A percentile compares a stretch with the other conserved stretches of the same genome.
Conservation (phyloP, 257 asterid genomes). For the Handroanthus guayacan region DNA sequence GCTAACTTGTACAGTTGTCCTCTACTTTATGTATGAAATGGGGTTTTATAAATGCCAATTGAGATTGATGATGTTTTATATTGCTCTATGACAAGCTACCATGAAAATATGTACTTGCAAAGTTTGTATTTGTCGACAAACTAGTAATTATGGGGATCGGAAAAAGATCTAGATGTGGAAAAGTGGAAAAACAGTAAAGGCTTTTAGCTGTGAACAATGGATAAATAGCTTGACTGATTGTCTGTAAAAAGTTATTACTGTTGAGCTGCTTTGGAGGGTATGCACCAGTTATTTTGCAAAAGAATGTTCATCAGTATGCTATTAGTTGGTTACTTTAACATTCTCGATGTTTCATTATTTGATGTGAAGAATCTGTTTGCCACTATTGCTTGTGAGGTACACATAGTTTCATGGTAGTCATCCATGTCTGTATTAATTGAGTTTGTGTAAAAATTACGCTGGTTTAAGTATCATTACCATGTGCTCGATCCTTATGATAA, state of each 20-base stretch:
- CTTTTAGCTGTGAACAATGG: neutral
- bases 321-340: neutral
- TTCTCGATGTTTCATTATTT: neutral
- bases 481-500: slow-evolving; percentile 24
- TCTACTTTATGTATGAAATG: no score
- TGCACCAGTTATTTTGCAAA: neutral
- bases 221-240: slow-evolving; percentile 8
- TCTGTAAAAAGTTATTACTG: neutral
- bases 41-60: no score
- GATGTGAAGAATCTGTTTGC: neutral
- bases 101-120: no score
- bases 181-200: neutral
- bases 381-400: slow-evolving; percentile 14
- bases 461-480: neutral
- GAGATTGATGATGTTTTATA: no score
- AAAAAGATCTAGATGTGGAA: neutral
- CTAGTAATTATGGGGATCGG: neutral
- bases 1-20: no score
- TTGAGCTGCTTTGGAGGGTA: neutral
- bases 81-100: no score
- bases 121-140: neutral
- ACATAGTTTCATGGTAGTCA: neutral
- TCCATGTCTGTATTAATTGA: neutral
- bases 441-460: neutral
- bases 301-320: slow-evolving; percentile 2